Evolutionary conservation across 1,139 yeast species (phyloP).

Genomic region (Yamadazyma sp.): DNA sequence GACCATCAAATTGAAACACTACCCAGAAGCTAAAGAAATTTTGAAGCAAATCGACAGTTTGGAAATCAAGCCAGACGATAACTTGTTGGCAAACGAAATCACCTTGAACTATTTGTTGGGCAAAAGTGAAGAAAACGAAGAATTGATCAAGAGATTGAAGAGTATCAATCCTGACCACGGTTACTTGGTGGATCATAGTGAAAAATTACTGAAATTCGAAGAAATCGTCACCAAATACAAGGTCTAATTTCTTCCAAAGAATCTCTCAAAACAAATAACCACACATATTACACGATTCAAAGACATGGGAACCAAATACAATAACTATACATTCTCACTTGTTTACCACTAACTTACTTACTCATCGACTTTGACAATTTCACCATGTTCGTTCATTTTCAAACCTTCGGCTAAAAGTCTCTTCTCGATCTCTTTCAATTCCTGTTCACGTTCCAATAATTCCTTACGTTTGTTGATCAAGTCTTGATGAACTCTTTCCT

Average conservation of each 20-base stretch:
- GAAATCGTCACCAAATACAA: slow-evolving; percentile 55
- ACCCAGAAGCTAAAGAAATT: slow-evolving; percentile 48
- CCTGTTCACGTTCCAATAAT: slow-evolving; percentile 83
- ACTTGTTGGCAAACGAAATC: slow-evolving; percentile 59
- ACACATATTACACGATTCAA: background rate
- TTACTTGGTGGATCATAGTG: slow-evolving; percentile 48
- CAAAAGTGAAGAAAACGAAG: slow-evolving; percentile 40
- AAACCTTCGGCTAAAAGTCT: slow-evolving; percentile 62
- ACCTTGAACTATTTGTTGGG: slow-evolving; percentile 53
- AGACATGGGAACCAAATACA: background rate
- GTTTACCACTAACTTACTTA: background rate
- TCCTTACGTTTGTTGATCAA: slow-evolving; percentile 81
- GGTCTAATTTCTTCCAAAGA: slow-evolving; percentile 1
- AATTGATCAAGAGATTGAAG: slow-evolving; percentile 41
- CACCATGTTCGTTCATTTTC: slow-evolving; percentile 43
- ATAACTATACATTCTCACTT: background rate
- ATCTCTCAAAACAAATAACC: too few species aligned
- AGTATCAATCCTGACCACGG: slow-evolving; percentile 50
- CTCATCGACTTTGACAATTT: slow-evolving; percentile 33
- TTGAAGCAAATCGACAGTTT: slow-evolving; percentile 43
- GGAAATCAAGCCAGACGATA: slow-evolving; percentile 39
- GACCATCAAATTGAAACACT: slow-evolving; percentile 46
- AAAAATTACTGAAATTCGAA: slow-evolving; percentile 55
- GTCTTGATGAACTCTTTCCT: slow-evolving; percentile 88
- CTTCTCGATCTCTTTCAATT: slow-evolving; percentile 78